Evolutionary conservation across 129 eudicot genomes (phyloP).

Genomic region (Arctium minus): DNA sequence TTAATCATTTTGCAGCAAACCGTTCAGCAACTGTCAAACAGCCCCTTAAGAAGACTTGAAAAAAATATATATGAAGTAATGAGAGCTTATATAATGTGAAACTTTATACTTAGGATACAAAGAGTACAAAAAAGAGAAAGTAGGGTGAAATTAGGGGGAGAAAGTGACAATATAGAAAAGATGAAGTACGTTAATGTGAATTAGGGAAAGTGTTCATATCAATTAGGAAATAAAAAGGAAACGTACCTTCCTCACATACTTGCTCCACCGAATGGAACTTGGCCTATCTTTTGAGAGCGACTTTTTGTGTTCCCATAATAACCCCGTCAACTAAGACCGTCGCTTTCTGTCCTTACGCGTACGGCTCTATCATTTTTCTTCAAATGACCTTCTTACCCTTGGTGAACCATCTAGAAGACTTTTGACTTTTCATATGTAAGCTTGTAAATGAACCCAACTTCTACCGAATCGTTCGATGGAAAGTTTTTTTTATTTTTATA

Average conservation of each 20-base stretch:
- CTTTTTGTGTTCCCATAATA: constrained; percentile 28
- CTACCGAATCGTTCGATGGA: no score
- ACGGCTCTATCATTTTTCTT: constrained; percentile 33
- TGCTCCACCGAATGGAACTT: constrained; percentile 60
- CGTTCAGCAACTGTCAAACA: no score
- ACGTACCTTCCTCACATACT: constrained; percentile 73
- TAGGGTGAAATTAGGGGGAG: background rate
- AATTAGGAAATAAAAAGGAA: constrained; percentile 36
- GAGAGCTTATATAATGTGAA: no score
- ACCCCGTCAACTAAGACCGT: constrained; percentile 32
- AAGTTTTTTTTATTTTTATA: no score
- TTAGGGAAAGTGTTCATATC: constrained; percentile 41
- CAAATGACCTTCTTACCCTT: constrained; percentile 43
- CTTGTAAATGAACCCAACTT: no score
- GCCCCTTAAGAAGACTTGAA: background rate
- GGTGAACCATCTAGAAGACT: background rate
- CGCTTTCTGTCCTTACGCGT: constrained; percentile 61
- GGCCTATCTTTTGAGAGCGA: constrained; percentile 38
- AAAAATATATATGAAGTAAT: no score
- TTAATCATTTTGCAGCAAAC: no score
- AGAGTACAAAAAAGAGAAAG: background rate
- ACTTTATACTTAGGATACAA: background rate
- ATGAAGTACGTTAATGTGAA: constrained; percentile 8
- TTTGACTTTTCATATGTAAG: background rate
- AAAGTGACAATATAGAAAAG: background rate